Conservation (phyloP, 2,329 filamentous ascomycete species). For the Paecilomyces fulvus region DNA sequence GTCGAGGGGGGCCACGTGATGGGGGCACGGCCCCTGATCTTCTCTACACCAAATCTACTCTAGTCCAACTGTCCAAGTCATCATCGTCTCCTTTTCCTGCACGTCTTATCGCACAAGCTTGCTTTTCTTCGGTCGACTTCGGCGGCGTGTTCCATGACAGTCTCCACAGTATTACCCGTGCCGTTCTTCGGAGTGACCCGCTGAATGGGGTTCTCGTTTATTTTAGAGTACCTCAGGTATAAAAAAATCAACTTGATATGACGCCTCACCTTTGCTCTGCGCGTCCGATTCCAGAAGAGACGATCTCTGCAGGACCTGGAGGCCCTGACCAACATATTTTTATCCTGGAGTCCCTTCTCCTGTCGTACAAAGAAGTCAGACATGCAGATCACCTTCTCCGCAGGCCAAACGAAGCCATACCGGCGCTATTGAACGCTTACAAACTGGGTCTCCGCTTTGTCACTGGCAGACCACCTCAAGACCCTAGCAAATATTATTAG, state of each 20-base stretch:
- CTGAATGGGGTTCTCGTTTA: background rate
- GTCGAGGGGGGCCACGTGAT: constrained; percentile 1
- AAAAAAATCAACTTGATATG: background rate
- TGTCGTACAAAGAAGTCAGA: background rate
- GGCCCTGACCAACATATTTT: background rate
- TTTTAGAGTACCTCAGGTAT: background rate
- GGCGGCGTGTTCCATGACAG: background rate
- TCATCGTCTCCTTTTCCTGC: background rate
- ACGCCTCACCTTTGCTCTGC: background rate
- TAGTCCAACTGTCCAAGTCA: background rate
- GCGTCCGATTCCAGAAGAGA: background rate
- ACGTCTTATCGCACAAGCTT: background rate
- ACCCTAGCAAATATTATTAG: background rate
- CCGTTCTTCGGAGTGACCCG: background rate
- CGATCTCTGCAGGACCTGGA: background rate
- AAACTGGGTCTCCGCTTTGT: background rate
- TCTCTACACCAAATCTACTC: background rate
- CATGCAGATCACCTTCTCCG: background rate
- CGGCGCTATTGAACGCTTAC: background rate
- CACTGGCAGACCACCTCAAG: background rate
- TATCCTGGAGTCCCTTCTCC: background rate
- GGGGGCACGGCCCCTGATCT: constrained; percentile 1
- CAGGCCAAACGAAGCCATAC: background rate
- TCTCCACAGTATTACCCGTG: background rate
- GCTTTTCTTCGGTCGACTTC: background rate